Base-by-base conservation (phyloP, 495 filamentous ascomycete species). In the Amniculicola lignicola region DNA sequence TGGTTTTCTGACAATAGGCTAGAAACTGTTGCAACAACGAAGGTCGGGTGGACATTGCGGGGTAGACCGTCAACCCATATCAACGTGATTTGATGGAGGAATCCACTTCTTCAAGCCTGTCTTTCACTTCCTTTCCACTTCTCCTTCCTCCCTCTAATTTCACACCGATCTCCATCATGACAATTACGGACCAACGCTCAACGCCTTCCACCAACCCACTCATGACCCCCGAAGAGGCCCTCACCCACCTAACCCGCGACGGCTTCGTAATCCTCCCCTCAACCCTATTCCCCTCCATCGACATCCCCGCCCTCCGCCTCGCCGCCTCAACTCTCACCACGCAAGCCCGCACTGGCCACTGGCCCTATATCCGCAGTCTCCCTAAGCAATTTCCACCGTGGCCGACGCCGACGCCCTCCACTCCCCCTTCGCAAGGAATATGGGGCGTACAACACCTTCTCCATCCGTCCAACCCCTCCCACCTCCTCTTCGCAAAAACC, bases 341-440 rank as follows among this genome's bases (percentile, higher is more conserved):
- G 14, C 72, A 77, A 47, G 82, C 86, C 31, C 78, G 82, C 55
- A 47, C 72, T 6, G 87, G 86, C 24, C 31, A 70, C 42, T 93
- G 88, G 88, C 86, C 85, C 12, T 77, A 86, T 73, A 80, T 93
- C 69, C 84, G 88, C 64, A 90, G 86, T 2, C 81, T 90, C 16
- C 86, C 85, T 44, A 90, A 90, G 64, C 88, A 91, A 69, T 93
- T 93, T 75, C 88, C 88, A 1, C 88, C 88, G 6, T 91, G 88
- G 87, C 75, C 79, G 21, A 70, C 72, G 0, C 74, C 71, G 31
- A 61, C 72, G 0, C n/a, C n/a, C n/a, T n/a, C n/a, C n/a, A n/a
- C n/a, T n/a, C n/a, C n/a, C n/a, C n/a, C n/a, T n/a, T 72, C 74
- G 0, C 72, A 77, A 44, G 87, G 86, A 18, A 89, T 93, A 70